Evolutionary conservation across 2,329 filamentous ascomycete genomes (phyloP).

Genomic region (Aspergillus candidus): DNA sequence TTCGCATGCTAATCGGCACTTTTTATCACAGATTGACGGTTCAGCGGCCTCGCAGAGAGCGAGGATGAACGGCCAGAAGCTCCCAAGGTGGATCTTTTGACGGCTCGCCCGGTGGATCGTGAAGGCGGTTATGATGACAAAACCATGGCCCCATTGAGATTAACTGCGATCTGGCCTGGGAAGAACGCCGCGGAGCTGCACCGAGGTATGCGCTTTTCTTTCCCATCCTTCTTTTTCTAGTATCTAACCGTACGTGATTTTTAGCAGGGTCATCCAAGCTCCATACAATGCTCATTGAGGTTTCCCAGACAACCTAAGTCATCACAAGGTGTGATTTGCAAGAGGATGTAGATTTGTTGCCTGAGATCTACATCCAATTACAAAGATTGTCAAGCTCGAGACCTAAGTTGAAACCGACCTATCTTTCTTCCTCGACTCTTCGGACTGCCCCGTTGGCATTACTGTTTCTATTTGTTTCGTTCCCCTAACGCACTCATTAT

Average conservation of each 20-base stretch:
- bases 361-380: conserved; percentile 9
- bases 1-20: conserved; percentile 4
- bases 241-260: background rate
- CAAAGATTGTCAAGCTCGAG: conserved; percentile 13
- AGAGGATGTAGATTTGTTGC: conserved; percentile 20
- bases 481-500: background rate
- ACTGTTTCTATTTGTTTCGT: conserved; percentile 6
- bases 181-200: conserved; percentile 33
- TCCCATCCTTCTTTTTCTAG: background rate
- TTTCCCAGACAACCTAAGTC: conserved; percentile 20
- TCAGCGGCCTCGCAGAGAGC: conserved; percentile 77
- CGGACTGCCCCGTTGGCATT: conserved; percentile 11
- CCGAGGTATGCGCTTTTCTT: conserved; percentile 27
- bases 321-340: conserved; percentile 24
- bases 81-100: conserved; percentile 49
- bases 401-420: conserved; percentile 8
- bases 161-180: conserved; percentile 25
- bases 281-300: conserved; percentile 29
- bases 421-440: conserved; percentile 7
- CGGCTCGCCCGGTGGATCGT: conserved; percentile 44
- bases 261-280: conserved; percentile 40
- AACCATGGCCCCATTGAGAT: conserved; percentile 27
- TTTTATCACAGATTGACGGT: conserved; percentile 66
- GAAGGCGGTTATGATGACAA: conserved; percentile 30
- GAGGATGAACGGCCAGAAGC: conserved; percentile 71